These are phyloP conservation scores for Aspergillus heteromorphus DNA, from an alignment of 495 filamentous ascomycete species.

Conservation along the genomic window DNA sequence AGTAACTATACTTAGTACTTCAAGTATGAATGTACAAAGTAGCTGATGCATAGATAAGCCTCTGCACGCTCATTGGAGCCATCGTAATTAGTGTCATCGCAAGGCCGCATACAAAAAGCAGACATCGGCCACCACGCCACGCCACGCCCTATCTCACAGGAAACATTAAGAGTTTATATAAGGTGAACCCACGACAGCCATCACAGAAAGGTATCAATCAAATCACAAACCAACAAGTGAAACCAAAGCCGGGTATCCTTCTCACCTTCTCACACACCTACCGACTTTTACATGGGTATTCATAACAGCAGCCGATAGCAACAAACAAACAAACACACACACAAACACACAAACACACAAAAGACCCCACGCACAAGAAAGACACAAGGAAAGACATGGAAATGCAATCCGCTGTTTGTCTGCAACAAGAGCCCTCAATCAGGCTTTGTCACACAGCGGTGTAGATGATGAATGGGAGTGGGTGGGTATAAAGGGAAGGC, in stretches of 20 bases:
- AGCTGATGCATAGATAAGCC: conserved; percentile 9
- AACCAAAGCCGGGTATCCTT: neutral
- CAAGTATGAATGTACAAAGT: too few species aligned
- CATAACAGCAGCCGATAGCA: neutral
- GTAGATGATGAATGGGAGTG: too few species aligned
- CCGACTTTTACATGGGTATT: neutral
- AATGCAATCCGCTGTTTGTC: too few species aligned
- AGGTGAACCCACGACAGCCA: neutral
- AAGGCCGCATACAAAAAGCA: neutral
- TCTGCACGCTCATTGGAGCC: conserved; percentile 13
- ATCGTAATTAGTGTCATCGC: conserved; percentile 4
- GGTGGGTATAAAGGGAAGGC: neutral
- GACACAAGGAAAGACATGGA: conserved; percentile 8
- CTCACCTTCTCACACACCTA: neutral
- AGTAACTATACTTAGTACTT: too few species aligned
- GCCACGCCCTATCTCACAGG: neutral
- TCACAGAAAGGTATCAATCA: neutral
- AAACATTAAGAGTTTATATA: too few species aligned
- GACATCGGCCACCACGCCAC: neutral
- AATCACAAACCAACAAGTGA: neutral
- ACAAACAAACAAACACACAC: too few species aligned
- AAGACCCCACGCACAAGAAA: too few species aligned
- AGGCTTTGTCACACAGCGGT: too few species aligned
- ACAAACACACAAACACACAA: conserved; percentile 7
- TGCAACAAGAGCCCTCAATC: too few species aligned